Conservation (phyloP, 495 filamentous ascomycete species). For the Trichocladium uniseriatum region DNA sequence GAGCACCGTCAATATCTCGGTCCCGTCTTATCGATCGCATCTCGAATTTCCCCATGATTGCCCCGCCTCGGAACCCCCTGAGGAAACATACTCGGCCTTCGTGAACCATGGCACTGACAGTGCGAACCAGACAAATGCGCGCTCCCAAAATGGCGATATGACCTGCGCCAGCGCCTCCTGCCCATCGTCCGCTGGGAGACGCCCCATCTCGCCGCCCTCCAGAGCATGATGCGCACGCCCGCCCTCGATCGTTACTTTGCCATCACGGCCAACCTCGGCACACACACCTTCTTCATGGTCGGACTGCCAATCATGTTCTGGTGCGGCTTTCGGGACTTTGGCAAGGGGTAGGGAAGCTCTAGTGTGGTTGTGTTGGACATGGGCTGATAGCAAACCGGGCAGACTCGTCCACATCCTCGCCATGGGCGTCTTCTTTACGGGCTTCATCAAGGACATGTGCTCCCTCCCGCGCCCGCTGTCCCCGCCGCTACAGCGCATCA, state of each 20-base stretch:
- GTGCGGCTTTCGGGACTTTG: conserved; percentile 76
- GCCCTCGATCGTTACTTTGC: conserved; percentile 91
- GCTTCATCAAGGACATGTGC: conserved; percentile 86
- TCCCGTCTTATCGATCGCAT: background rate
- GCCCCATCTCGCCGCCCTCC: conserved; percentile 78
- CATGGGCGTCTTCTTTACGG: conserved; percentile 82
- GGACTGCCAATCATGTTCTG: conserved; percentile 88
- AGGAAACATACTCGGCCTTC: too few species aligned
- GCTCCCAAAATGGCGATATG: conserved; percentile 84
- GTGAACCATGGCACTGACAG: conserved; percentile 4
- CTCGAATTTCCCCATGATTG: background rate
- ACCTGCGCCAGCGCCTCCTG: conserved; percentile 67
- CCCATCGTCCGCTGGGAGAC: conserved; percentile 92
- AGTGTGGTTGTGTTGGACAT: background rate
- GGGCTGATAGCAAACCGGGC: conserved; percentile 3
- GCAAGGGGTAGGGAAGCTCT: conserved; percentile 66
- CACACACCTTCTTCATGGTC: conserved; percentile 98
- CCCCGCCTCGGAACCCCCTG: background rate
- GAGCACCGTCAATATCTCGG: background rate
- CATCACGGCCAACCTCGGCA: conserved; percentile 91
- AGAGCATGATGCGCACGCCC: conserved; percentile 67
- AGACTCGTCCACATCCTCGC: conserved; percentile 87
- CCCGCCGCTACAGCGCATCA: conserved; percentile 86
- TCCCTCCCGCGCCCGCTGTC: conserved; percentile 93
- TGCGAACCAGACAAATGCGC: conserved; percentile 58